These are phyloP conservation scores for Boletus rufocinnamomeus DNA, from an alignment of 768 basidiomycete species.

Conservation along the genomic window DNA sequence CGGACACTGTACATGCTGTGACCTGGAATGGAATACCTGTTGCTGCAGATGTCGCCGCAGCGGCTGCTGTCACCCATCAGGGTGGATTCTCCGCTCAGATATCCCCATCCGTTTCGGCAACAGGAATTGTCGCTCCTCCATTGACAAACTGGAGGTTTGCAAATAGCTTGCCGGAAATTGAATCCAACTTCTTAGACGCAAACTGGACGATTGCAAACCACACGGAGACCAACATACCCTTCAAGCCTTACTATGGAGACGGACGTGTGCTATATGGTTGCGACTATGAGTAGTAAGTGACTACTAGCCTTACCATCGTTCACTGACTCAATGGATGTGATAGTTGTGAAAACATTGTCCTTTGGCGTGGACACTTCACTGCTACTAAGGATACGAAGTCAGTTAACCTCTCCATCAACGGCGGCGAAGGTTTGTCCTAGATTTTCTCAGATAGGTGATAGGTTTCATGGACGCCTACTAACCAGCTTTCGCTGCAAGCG, in stretches of 20 bases:
- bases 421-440: conserved; percentile 60
- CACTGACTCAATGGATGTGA: neutral
- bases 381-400: conserved; percentile 60
- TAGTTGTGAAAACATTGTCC: conserved; percentile 79
- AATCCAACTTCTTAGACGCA: conserved; percentile 56
- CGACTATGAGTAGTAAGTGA: conserved; percentile 79
- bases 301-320: conserved; percentile 6
- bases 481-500: conserved; percentile 74
- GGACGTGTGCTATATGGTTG: conserved; percentile 81
- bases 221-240: conserved; percentile 72
- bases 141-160: conserved; percentile 73
- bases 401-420: conserved; percentile 77
- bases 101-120: conserved; percentile 30
- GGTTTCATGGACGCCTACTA: neutral
- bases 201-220: conserved; percentile 68
- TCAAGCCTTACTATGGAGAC: conserved; percentile 70
- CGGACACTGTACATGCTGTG: conserved; percentile 50
- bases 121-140: conserved; percentile 44
- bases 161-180: conserved; percentile 75
- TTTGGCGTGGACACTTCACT: conserved; percentile 82
- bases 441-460: neutral
- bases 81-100: conserved; percentile 56
- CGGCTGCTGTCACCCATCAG: conserved; percentile 28
- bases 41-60: conserved; percentile 38
- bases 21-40: conserved; percentile 72